Percentiles rank a stretch among this genome's conserved stretches.
phyloP scores from a whole-genome alignment of 2,329 filamentous ascomycete genomes.

The Aspergillus proliferans region DNA sequence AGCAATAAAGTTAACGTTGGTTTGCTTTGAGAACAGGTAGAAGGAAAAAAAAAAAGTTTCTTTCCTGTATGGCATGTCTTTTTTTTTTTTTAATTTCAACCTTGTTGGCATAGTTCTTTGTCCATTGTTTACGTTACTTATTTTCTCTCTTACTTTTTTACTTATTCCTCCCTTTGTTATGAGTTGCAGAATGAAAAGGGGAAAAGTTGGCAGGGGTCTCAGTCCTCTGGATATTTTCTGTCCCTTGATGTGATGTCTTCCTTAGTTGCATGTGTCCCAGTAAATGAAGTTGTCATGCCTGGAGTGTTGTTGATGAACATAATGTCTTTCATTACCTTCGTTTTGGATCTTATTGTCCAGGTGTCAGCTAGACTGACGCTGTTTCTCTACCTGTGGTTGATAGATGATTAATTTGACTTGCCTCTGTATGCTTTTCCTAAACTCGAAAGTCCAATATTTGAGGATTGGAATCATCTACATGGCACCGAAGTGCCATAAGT shows the following conservation, averaged over 20 bases:
- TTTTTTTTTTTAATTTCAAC: constrained; percentile 8
- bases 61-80: constrained; percentile 2
- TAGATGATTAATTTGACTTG: too few species aligned
- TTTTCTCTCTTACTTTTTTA: neutral
- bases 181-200: neutral
- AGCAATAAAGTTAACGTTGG: constrained; percentile 24
- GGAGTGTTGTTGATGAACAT: neutral
- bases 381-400: too few species aligned
- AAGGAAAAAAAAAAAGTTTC: constrained; percentile 3
- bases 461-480: too few species aligned
- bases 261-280: constrained; percentile 1
- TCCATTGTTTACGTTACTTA: neutral
- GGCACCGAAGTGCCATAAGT: too few species aligned
- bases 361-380: too few species aligned
- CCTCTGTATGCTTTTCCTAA: too few species aligned
- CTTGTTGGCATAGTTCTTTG: constrained; percentile 16
- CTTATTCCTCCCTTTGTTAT: neutral
- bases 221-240: neutral
- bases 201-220: neutral
- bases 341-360: too few species aligned
- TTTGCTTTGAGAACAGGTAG: constrained; percentile 3
- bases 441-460: too few species aligned
- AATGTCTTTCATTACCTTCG: neutral
- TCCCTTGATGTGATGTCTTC: neutral
- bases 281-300: constrained; percentile 1